Base-by-base conservation (phyloP, 148 eudicot genomes). In the Vaccinium vitisidaea region DNA sequence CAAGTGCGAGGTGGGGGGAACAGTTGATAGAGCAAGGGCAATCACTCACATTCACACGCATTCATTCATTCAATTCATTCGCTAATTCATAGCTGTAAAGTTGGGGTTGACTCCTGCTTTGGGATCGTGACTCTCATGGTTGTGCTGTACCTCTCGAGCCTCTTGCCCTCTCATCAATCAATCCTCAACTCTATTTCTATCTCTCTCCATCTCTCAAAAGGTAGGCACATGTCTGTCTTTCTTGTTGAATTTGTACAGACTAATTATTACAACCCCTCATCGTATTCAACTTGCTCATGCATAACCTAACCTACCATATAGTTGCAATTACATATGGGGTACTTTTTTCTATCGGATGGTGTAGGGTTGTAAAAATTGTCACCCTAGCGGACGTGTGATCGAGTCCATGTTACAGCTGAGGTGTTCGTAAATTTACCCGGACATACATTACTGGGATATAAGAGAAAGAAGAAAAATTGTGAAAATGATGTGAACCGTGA, bases 81-180 rank as follows among this genome's bases (percentile, higher is more conserved):
- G 23, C 71, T 65, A 25, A 5, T 27, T 73, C 83, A 63, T 52
- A 59, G 86, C 86, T 85, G 77, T 87, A 79, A 82, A 84, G 80
- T 83, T 16, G 11, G 77, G 14, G 87, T 83, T 85, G 91, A 87
- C 91, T 78, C 84, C 9, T 61, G 74, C 50, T 67, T 78, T 81
- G 8, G 27, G 79, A 83, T 88, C 77, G 84, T 83, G 88, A 80
- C 88, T 23, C 83, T 74, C 50, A 61, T 71, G 83, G 77, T 63
- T 55, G 46, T 59, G 54, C 56, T 77, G 80, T 23, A 21, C 73
- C 56, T 80, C 84, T 88, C 88, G 16, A 59, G 65, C 80, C 87
- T 82, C 88, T 89, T 77, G 86, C 81, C 76, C 85, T 61, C 27
- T 86, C 79, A 65, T 85, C 88, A 83, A 86, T 89, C 85, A 80